These are phyloP conservation scores for Lactarius deliciosus DNA, from an alignment of 768 basidiomycete genomes.

Conservation along the genomic window DNA sequence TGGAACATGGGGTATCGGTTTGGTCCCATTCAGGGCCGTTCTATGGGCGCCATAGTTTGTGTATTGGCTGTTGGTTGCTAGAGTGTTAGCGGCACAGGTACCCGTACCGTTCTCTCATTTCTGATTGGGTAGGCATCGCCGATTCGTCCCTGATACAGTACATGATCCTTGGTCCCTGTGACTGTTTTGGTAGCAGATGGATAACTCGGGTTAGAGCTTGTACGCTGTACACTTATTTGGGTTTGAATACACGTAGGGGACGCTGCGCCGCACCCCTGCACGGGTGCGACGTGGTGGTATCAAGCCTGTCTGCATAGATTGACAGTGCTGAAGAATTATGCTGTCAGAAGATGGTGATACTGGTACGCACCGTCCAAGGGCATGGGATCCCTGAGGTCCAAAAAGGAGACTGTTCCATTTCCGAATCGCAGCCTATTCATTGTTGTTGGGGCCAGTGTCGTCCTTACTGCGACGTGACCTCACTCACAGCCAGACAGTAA, in stretches of 20 bases:
- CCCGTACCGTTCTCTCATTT: no score
- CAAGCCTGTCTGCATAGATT: constrained; percentile 53
- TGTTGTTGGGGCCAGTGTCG: constrained; percentile 70
- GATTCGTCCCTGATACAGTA: no score
- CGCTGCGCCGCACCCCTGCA: no score
- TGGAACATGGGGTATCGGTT: constrained; percentile 75
- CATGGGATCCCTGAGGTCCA: constrained; percentile 95
- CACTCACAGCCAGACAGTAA: constrained; percentile 69
- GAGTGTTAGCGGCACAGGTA: background rate
- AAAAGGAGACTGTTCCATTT: constrained; percentile 61
- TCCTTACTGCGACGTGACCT: constrained; percentile 85
- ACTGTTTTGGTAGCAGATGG: no score
- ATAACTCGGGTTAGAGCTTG: no score
- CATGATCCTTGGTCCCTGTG: no score
- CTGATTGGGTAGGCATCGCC: no score
- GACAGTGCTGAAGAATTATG: constrained; percentile 50
- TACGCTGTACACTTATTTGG: no score
- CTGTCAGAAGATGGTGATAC: background rate
- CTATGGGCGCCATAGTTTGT: background rate
- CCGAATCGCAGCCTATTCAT: constrained; percentile 81
- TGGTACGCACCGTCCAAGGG: constrained; percentile 72
- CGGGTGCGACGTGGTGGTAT: no score
- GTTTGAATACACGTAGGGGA: no score
- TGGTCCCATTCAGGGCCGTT: constrained; percentile 62
- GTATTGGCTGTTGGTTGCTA: background rate